Conservation (phyloP, 257 asterid species). For the Thymus quinquecostatus region DNA sequence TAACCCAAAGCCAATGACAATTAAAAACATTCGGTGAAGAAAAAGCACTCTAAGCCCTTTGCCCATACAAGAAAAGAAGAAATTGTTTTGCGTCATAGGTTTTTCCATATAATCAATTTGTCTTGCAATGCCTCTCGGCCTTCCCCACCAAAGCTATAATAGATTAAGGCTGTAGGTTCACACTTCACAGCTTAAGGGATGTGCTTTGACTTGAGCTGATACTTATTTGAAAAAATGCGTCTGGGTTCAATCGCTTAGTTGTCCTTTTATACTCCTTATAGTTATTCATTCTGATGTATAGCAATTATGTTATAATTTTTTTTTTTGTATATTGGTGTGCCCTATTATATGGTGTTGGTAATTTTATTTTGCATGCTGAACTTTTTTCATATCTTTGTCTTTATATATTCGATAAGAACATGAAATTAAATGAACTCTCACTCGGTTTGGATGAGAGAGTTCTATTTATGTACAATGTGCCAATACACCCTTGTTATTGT, state of each 20-base stretch:
- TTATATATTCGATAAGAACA: constrained; percentile 12
- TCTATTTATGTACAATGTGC: neutral
- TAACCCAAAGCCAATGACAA: constrained; percentile 15
- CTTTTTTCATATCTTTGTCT: neutral
- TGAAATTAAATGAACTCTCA: constrained; percentile 17
- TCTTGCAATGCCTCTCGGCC: constrained; percentile 16
- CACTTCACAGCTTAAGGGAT: constrained; percentile 7
- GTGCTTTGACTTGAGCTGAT: constrained; percentile 23
- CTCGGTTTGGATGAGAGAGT: neutral
- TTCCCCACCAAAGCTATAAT: constrained; percentile 4
- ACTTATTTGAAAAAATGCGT: constrained; percentile 8
- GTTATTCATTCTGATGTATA: constrained; percentile 15
- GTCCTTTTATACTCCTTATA: constrained; percentile 7
- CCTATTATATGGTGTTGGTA: constrained; percentile 22
- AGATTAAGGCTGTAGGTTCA: constrained; percentile 18
- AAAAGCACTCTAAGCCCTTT: constrained; percentile 1
- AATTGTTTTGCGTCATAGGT: constrained; percentile 8
- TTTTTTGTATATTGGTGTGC: constrained; percentile 5
- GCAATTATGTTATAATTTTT: constrained; percentile 12
- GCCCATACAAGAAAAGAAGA: constrained; percentile 1
- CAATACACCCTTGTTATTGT: constrained; percentile 8
- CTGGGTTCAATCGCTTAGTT: constrained; percentile 26
- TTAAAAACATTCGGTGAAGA: neutral
- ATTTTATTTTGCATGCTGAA: constrained; percentile 17
- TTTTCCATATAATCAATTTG: constrained; percentile 3